phyloP scores from a whole-genome alignment of 768 basidiomycete genomes.

The Dacryopinax spathularia region DNA sequence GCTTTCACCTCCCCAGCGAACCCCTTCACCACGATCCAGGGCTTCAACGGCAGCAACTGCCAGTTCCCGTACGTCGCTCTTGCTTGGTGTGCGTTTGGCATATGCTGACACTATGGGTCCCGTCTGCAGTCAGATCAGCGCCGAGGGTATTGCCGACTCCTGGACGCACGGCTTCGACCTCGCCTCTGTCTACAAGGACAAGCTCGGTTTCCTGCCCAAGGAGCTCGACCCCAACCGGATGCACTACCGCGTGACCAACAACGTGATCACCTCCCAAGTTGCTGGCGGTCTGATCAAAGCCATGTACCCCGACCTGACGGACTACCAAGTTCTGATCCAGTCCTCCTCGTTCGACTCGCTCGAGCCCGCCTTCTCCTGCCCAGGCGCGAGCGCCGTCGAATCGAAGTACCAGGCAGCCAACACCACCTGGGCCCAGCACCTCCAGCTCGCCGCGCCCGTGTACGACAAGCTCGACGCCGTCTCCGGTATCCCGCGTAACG shows the following conservation, averaged over 20 bases:
- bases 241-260: constrained; percentile 16
- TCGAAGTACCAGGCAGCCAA: constrained; percentile 3
- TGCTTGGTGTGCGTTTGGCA: neutral
- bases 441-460: constrained; percentile 7
- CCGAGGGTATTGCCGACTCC: constrained; percentile 12
- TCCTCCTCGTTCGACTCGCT: constrained; percentile 15
- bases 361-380: constrained; percentile 13
- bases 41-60: constrained; percentile 12
- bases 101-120: constrained; percentile 4
- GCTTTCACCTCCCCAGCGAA: neutral
- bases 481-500: constrained; percentile 14
- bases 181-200: constrained; percentile 14
- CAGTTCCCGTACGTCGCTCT: constrained; percentile 14
- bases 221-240: constrained; percentile 12
- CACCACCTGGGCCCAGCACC: constrained; percentile 13
- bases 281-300: constrained; percentile 14
- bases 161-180: constrained; percentile 13
- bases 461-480: constrained; percentile 14
- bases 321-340: constrained; percentile 13
- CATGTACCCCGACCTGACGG: constrained; percentile 13
- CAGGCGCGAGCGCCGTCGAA: constrained; percentile 9
- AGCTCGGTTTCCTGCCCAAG: constrained; percentile 15
- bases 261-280: constrained; percentile 8
- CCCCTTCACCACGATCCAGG: neutral
- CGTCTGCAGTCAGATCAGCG: constrained; percentile 4